Evolutionary conservation across 2,329 filamentous ascomycete genomes (phyloP).

Genomic region (Monosporascus sp.): DNA sequence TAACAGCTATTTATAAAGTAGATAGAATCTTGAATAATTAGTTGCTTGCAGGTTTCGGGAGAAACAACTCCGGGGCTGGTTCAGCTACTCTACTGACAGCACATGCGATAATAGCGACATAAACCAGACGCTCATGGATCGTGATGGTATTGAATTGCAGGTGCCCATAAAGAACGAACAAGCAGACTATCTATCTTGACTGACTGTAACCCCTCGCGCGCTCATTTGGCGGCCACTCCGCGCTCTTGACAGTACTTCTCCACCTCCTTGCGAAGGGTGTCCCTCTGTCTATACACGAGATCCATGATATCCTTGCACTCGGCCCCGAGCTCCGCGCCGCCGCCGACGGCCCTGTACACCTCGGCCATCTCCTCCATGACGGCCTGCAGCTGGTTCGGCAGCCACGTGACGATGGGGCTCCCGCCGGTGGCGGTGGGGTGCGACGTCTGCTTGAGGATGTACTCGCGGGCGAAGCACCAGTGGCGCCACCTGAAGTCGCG

Average conservation of each 20-base stretch:
- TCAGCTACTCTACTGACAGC: no score
- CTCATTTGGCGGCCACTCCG: constrained; percentile 14
- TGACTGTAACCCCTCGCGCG: not conserved
- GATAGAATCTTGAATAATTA: no score
- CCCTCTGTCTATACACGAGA: constrained; percentile 55
- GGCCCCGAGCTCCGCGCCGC: constrained; percentile 37
- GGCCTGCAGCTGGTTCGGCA: constrained; percentile 74
- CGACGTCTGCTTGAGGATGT: constrained; percentile 71
- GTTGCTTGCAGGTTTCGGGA: no score
- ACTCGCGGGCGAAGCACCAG: constrained; percentile 81
- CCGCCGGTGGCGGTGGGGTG: constrained; percentile 78
- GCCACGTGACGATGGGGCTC: constrained; percentile 77
- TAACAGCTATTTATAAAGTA: no score
- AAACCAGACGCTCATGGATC: no score
- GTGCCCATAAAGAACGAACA: not conserved
- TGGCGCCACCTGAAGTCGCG: constrained; percentile 79
- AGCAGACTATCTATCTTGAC: not conserved
- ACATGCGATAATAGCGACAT: no score
- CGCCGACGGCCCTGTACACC: constrained; percentile 45
- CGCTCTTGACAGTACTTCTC: constrained; percentile 67
- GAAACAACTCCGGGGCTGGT: no score
- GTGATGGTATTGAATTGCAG: no score
- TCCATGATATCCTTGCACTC: constrained; percentile 61
- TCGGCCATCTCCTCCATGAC: constrained; percentile 66
- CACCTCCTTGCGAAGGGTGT: constrained; percentile 67